Conservation (phyloP, 2,329 filamentous ascomycete genomes). For the Myriosclerotinia curreyana region DNA sequence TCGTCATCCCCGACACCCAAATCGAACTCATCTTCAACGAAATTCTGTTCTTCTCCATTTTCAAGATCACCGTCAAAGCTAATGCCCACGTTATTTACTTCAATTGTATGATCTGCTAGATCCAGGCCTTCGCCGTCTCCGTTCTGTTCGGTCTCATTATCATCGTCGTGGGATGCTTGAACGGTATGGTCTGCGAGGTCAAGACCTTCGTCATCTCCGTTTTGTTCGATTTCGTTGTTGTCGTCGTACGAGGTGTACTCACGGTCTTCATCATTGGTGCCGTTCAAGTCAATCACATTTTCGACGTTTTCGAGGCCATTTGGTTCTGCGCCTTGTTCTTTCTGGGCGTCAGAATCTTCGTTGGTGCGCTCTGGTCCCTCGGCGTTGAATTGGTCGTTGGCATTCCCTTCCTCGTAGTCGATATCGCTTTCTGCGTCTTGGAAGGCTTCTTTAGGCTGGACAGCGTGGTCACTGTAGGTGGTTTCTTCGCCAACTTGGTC, state of each 20-base stretch:
- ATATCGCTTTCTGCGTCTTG: constrained; percentile 31
- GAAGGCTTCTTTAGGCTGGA: constrained; percentile 1
- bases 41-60: background rate
- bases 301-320: constrained; percentile 1
- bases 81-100: constrained; percentile 14
- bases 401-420: constrained; percentile 22
- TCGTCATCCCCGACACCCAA: constrained; percentile 23
- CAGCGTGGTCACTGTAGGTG: background rate
- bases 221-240: constrained; percentile 42
- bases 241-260: constrained; percentile 18
- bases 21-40: constrained; percentile 22
- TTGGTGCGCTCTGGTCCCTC: constrained; percentile 4
- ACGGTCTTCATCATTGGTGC: constrained; percentile 16
- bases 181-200: background rate
- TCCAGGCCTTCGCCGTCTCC: constrained; percentile 11
- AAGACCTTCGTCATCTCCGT: constrained; percentile 5
- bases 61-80: constrained; percentile 9
- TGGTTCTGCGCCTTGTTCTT: background rate
- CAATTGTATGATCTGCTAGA: background rate
- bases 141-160: constrained; percentile 42
- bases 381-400: background rate
- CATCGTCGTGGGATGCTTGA: constrained; percentile 16
- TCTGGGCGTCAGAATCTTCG: background rate
- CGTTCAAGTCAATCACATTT: constrained; percentile 5
- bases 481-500: constrained; percentile 1